phyloP scores from a whole-genome alignment of 352 stramenopile genomes.

The Phytophthora citrophthora region DNA sequence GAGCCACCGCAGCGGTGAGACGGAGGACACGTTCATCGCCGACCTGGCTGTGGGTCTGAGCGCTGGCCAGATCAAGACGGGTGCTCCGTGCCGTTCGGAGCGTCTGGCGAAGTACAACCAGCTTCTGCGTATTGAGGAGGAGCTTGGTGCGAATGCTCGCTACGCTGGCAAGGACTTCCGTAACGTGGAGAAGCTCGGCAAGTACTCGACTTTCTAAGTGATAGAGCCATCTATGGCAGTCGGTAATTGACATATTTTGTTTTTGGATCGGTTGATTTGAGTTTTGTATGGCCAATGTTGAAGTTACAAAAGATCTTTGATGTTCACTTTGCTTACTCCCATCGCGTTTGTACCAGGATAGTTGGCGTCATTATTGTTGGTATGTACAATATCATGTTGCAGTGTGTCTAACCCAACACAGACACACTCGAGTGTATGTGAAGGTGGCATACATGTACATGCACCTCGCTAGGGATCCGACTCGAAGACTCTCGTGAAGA shows the following conservation, averaged over 20 bases:
- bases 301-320: slow-evolving; percentile 8
- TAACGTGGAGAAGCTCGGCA: slow-evolving; percentile 87
- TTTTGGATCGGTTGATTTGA: neutral
- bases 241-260: no score
- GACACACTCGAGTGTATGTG: no score
- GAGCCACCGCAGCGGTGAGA: slow-evolving; percentile 98
- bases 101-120: slow-evolving; percentile 99
- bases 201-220: slow-evolving; percentile 64
- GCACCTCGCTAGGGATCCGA: no score
- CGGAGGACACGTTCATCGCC: slow-evolving; percentile 99
- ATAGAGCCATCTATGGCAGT: no score
- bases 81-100: slow-evolving; percentile 97
- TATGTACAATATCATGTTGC: neutral
- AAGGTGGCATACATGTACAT: neutral
- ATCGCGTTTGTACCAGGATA: no score
- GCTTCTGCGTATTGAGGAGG: slow-evolving; percentile 98
- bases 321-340: no score
- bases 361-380: neutral
- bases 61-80: slow-evolving; percentile 99
- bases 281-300: slow-evolving; percentile 14
- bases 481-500: neutral
- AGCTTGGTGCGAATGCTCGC: slow-evolving; percentile 89
- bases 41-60: slow-evolving; percentile 99
- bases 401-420: neutral
- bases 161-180: slow-evolving; percentile 87